A percentile compares a stretch with the other conserved stretches of the same genome.
These are phyloP conservation scores for Dendrostoma leiphaemia DNA, from an alignment of 2,329 filamentous ascomycete species.

Conservation along the genomic window DNA sequence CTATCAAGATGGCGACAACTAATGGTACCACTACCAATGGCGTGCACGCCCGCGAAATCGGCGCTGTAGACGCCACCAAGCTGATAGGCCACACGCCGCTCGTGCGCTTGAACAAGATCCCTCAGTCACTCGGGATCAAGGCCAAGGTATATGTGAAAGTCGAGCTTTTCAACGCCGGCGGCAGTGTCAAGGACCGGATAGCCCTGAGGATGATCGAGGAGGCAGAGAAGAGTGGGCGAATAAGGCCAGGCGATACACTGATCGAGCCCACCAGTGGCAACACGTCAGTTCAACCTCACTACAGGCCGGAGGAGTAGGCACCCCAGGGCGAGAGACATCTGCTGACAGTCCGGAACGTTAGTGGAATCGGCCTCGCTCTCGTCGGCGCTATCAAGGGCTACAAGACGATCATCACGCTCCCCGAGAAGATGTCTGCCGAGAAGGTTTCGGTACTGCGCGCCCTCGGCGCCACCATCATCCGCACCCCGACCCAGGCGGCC, in stretches of 20 bases:
- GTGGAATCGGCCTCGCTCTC: conserved; percentile 88
- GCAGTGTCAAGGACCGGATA: conserved; percentile 93
- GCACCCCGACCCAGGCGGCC: conserved; percentile 92
- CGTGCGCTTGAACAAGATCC: conserved; percentile 88
- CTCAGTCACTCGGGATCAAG: conserved; percentile 84
- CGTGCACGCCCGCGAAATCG: conserved; percentile 12
- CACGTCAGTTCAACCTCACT: conserved; percentile 52
- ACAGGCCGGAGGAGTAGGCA: neutral
- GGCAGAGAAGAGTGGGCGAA: conserved; percentile 85
- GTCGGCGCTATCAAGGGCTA: conserved; percentile 96
- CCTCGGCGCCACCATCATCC: conserved; percentile 93
- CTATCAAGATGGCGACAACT: conserved; percentile 12
- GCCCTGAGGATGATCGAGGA: conserved; percentile 96
- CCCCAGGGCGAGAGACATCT: conserved; percentile 18
- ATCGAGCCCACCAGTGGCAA: conserved; percentile 99
- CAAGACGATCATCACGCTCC: conserved; percentile 96
- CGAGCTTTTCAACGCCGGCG: conserved; percentile 91
- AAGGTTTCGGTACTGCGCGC: conserved; percentile 95
- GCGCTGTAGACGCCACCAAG: conserved; percentile 66
- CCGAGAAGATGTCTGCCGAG: conserved; percentile 99
- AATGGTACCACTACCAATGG: conserved; percentile 11
- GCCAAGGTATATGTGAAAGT: conserved; percentile 88
- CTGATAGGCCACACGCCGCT: conserved; percentile 97
- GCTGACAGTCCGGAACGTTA: conserved; percentile 26
- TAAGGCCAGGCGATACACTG: conserved; percentile 94